Evolutionary conservation across 331 rosid genomes (phyloP).

Genomic region (Rosa hybrid): DNA sequence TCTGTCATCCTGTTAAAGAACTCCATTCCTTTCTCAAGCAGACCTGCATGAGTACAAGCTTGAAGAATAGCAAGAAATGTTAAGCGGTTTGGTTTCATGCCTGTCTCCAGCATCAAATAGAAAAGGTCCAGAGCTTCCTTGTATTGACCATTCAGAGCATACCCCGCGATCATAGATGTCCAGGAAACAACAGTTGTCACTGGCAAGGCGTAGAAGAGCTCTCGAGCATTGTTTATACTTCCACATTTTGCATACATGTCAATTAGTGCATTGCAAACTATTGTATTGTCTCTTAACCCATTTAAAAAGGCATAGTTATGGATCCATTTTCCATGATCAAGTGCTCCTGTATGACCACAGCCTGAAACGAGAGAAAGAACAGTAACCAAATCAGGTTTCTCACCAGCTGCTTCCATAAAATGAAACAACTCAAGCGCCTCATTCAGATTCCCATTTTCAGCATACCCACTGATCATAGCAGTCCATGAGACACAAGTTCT

Average conservation of each 20-base stretch:
- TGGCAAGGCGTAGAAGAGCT: conserved; percentile 41
- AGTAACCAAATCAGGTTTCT: conserved; percentile 50
- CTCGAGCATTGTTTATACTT: conserved; percentile 39
- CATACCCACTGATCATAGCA: conserved; percentile 54
- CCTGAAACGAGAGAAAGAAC: conserved; percentile 59
- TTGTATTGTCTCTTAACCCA: conserved; percentile 44
- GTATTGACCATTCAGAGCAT: conserved; percentile 57
- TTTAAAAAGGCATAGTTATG: conserved; percentile 37
- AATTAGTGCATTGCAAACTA: conserved; percentile 57
- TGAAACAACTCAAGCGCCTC: conserved; percentile 49
- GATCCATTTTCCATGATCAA: conserved; percentile 56
- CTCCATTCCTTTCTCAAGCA: conserved; percentile 55
- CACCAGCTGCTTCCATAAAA: conserved; percentile 47
- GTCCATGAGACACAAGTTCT: conserved; percentile 67
- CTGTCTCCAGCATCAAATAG: conserved; percentile 40
- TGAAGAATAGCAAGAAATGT: conserved; percentile 65
- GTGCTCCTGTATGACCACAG: conserved; percentile 46
- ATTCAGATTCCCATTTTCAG: conserved; percentile 45
- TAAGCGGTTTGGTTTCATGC: conserved; percentile 48
- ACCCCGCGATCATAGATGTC: conserved; percentile 59
- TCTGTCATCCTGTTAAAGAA: conserved; percentile 43
- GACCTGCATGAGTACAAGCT: conserved; percentile 63
- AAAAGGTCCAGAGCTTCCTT: conserved; percentile 51
- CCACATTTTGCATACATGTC: conserved; percentile 79
- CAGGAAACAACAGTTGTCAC: conserved; percentile 53